Percentiles rank a stretch among this genome's conserved stretches.
phyloP scores from a whole-genome alignment of 192 early-diverging fungal species.

The Pilaira anomala region DNA sequence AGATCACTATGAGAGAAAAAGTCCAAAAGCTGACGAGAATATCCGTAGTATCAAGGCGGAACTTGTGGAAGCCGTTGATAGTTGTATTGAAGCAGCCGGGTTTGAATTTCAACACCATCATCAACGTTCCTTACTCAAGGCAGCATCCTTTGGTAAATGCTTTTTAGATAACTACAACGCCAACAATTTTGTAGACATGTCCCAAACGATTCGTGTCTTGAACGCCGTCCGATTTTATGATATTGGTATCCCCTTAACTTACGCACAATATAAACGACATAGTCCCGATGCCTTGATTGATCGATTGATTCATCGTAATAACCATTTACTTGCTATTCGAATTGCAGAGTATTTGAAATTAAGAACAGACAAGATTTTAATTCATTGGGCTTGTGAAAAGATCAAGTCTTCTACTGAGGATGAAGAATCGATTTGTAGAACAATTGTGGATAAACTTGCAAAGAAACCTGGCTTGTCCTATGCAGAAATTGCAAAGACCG shows the following conservation, averaged over 20 bases:
- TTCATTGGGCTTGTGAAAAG: constrained; percentile 97
- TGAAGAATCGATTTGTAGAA: constrained; percentile 79
- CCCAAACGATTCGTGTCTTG: constrained; percentile 78
- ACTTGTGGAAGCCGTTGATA: constrained; percentile 82
- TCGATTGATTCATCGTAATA: constrained; percentile 78
- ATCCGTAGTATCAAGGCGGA: constrained; percentile 83
- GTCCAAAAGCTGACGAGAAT: constrained; percentile 91
- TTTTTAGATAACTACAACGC: constrained; percentile 87
- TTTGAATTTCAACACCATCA: constrained; percentile 73
- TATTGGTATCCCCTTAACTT: constrained; percentile 88
- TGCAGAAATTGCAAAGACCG: constrained; percentile 90
- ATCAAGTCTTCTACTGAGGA: constrained; percentile 81
- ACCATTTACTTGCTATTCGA: constrained; percentile 81
- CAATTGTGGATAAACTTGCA: constrained; percentile 77
- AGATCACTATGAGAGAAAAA: constrained; percentile 61
- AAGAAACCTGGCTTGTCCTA: constrained; percentile 76
- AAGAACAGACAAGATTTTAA: constrained; percentile 73
- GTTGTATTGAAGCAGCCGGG: constrained; percentile 90
- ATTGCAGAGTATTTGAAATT: constrained; percentile 84
- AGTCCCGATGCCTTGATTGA: constrained; percentile 81
- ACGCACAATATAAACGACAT: constrained; percentile 69
- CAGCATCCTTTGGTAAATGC: constrained; percentile 90
- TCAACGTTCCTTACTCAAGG: constrained; percentile 84
- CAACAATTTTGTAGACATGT: constrained; percentile 85
- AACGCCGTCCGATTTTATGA: constrained; percentile 83